Evolutionary conservation across 768 basidiomycete genomes (phyloP).

Genomic region (Tylopilus vinaceipallidus): DNA sequence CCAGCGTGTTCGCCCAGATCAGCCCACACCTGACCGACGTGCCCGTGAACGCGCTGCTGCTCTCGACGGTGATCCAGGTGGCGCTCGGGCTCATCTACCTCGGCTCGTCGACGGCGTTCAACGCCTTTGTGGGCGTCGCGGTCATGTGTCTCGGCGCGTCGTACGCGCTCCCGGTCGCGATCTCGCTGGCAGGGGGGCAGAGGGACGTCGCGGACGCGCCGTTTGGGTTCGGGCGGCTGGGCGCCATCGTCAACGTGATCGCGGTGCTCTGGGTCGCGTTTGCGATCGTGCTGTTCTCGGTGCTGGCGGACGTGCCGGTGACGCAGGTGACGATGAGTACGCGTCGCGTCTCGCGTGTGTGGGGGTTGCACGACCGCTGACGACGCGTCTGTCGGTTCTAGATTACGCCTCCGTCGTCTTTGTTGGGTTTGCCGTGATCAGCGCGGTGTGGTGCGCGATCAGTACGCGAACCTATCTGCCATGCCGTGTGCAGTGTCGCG

Average conservation of each 20-base stretch:
- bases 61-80: slow-evolving; percentile 57
- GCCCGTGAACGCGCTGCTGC: slow-evolving; percentile 58
- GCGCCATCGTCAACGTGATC: slow-evolving; percentile 45
- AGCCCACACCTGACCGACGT: slow-evolving; percentile 41
- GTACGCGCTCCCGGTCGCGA: slow-evolving; percentile 60
- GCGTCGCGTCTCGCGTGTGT: not conserved
- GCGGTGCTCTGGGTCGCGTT: slow-evolving; percentile 61
- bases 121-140: slow-evolving; percentile 65
- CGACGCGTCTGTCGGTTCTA: slow-evolving; percentile 18
- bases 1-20: slow-evolving; percentile 46
- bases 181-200: slow-evolving; percentile 46
- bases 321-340: slow-evolving; percentile 49
- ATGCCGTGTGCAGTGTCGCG: no score
- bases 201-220: slow-evolving; percentile 47
- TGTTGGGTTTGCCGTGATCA: slow-evolving; percentile 57
- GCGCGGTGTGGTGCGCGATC: slow-evolving; percentile 59
- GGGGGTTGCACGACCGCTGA: not conserved
- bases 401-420: slow-evolving; percentile 71
- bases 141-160: slow-evolving; percentile 65
- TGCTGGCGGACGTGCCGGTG: slow-evolving; percentile 62
- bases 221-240: slow-evolving; percentile 47
- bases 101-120: slow-evolving; percentile 61
- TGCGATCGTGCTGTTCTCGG: slow-evolving; percentile 64
- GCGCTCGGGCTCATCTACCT: slow-evolving; percentile 63
- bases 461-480: slow-evolving; percentile 39